Evolutionary conservation across 805 yeast species (phyloP), one percentile per base, ranked within the genome.

Genomic region (Candida chilensis): DNA sequence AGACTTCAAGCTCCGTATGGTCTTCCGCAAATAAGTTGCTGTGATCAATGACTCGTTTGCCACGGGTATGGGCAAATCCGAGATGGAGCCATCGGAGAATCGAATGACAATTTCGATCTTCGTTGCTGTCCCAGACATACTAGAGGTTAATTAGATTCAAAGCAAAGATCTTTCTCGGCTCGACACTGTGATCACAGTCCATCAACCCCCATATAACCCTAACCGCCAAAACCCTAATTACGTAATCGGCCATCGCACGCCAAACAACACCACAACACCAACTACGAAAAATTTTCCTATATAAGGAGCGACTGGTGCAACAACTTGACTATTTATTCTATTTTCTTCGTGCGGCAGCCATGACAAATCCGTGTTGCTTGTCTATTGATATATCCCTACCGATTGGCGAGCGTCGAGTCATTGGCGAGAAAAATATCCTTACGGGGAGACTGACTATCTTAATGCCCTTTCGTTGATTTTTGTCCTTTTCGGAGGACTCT

Each of bases 301-400:
- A 27, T 25, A 37, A 18, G 36, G 20, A 17, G 13, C 8, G 12
- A 8, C 24, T 11, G 17, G 21, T 13, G 43, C 17, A 52, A 52
- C 21, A 57, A 39, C 29, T 47, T 39, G 27, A 28, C 31, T 28
- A 21, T 27, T 28, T 32, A 35, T 39, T 42, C 45, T 44, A 43
- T 47, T 44, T 47, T 52, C 54, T 47, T 54, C 71, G 83, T 78
- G 83, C 79, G 83, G 79, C 68, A 73, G 71, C 83, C 78, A 70
- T 73, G 76, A 72, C 77, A 69, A 47, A 65, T 66, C 78, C 84
- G 84, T 76, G 84, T 76, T 76, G 82, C 80, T 71, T 72, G 55
- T 45, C 59, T 52, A 52, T 48, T 50, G 47, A 42, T 36, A 31
- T 38, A 43, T 37, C 37, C 52, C 46, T 54, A 57, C 56, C 59